Percentiles rank a stretch among this genome's conserved stretches.
These are phyloP conservation scores for Flaveria ramosissima DNA, from an alignment of 129 eudicot species.

Conservation along the genomic window DNA sequence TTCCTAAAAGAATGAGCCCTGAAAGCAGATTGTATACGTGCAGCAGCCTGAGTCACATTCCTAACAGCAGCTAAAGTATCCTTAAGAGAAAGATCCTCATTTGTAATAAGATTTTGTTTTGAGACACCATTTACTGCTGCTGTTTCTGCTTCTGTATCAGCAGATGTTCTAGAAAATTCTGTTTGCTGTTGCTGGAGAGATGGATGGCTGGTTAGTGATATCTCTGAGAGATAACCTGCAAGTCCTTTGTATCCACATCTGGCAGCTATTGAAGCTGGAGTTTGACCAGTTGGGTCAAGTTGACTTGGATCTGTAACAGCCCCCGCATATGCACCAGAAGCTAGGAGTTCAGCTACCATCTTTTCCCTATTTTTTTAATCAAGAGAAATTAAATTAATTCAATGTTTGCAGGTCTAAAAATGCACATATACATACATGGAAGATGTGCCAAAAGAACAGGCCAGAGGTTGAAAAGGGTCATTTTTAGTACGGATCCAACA, in stretches of 20 bases:
- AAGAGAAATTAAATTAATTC: constrained; percentile 7
- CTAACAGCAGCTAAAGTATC: constrained; percentile 81
- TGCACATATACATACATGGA: neutral
- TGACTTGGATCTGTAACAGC: constrained; percentile 94
- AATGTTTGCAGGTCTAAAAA: neutral
- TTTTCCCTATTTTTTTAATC: constrained; percentile 61
- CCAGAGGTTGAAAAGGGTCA: neutral
- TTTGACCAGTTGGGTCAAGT: constrained; percentile 76
- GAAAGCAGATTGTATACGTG: constrained; percentile 92
- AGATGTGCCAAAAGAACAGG: neutral
- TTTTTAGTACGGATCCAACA: neutral
- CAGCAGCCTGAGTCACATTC: constrained; percentile 92
- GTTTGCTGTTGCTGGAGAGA: constrained; percentile 69
- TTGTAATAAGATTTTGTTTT: constrained; percentile 31
- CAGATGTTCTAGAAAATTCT: constrained; percentile 62
- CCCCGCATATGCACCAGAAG: constrained; percentile 88
- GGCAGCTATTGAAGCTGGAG: constrained; percentile 88
- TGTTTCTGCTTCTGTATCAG: constrained; percentile 65
- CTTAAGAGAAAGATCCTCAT: constrained; percentile 66
- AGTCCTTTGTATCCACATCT: constrained; percentile 76
- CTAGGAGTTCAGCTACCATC: constrained; percentile 91
- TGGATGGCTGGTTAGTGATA: constrained; percentile 80
- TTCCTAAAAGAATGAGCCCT: constrained; percentile 93
- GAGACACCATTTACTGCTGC: constrained; percentile 47
- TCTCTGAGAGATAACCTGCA: constrained; percentile 94